Evolutionary conservation across 495 filamentous ascomycete species (phyloP), one percentile per base, ranked within the genome.

Genomic region (Hyphodiscus hymeniophilus): DNA sequence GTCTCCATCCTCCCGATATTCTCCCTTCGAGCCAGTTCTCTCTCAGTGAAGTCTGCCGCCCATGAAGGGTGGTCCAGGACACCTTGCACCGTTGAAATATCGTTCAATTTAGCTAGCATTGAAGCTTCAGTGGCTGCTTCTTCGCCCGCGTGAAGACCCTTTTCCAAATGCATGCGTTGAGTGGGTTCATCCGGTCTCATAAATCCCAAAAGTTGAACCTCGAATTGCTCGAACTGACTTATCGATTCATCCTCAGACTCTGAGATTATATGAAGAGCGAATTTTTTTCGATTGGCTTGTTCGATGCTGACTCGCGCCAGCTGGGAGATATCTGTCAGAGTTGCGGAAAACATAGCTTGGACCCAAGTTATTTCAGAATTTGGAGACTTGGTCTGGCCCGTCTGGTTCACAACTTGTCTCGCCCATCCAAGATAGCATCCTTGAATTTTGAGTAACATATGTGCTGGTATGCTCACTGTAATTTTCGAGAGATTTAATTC

Each of bases 341-440:
- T 67, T 17, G 73, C 57, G 1, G 75, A 75, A 30, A 85, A 63
- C 24, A 84, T 62, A 10, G 65, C 60, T 50, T 77, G 69, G 22
- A 70, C 60, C 81, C 81, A 84, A 4, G 22, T n/a, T 23, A 17
- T 23, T 5, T 60, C 47, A n/a, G n/a, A 1, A 54, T 34, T 51
- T 17, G 3, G 42, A 30, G 2, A 57, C 58, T n/a, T n/a, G n/a
- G 15, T 61, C 47, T 4, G 48, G 45, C 33, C 57, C 58, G 0
- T 30, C 57, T 1, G 53, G 55, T 10, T 64, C 32, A 4, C 13
- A 7, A 16, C 3, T 26, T 42, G 22, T 22, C 70, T 62, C 3
- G 70, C 69, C 79, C 81, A 86, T 24, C 75, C 80, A 50, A 82
- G 80, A 52, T 80, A 85, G 35, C 80, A 66, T 0, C 81, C 82